Percentiles rank a stretch among this genome's conserved stretches.
Conservation (phyloP, 2,329 filamentous ascomycete genomes). For the Lasiodiplodia gonubiensis region DNA sequence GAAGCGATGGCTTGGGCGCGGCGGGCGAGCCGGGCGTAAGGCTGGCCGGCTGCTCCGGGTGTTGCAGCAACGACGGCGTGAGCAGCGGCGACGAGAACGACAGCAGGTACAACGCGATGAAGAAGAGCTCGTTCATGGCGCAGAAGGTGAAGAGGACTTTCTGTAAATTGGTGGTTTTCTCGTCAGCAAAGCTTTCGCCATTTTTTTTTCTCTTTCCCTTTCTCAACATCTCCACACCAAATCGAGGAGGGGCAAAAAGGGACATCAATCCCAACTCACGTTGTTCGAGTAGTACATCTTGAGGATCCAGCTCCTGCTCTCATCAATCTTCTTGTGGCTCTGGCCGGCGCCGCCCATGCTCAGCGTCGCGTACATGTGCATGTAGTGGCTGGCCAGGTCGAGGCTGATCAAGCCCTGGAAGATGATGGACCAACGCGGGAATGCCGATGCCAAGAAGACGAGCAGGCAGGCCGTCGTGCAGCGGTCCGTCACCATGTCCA, state of each 20-base stretch:
- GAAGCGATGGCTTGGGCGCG: conserved; percentile 69
- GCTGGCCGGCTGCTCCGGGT: conserved; percentile 55
- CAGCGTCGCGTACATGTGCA: conserved; percentile 98
- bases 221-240: too few relatives aligned
- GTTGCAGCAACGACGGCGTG: conserved; percentile 76
- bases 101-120: conserved; percentile 96
- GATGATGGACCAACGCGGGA: conserved; percentile 89
- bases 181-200: conserved; percentile 13
- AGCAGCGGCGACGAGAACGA: conserved; percentile 93
- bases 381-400: conserved; percentile 95
- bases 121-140: conserved; percentile 91
- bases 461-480: conserved; percentile 95
- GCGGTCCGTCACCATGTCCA: conserved; percentile 99
- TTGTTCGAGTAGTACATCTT: conserved; percentile 98
- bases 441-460: conserved; percentile 92
- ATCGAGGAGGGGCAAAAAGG: neutral
- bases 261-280: conserved; percentile 59
- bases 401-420: conserved; percentile 94
- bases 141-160: conserved; percentile 90
- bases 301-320: conserved; percentile 83
- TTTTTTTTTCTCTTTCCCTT: too few relatives aligned
- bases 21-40: conserved; percentile 70
- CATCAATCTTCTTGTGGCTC: conserved; percentile 94
- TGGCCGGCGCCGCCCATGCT: conserved; percentile 79
- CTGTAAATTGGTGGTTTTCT: conserved; percentile 55